Percentiles rank a stretch among this genome's conserved stretches.
Evolutionary conservation across 2,329 filamentous ascomycete genomes (phyloP).

Genomic region (Colletotrichum chlorophyti): DNA sequence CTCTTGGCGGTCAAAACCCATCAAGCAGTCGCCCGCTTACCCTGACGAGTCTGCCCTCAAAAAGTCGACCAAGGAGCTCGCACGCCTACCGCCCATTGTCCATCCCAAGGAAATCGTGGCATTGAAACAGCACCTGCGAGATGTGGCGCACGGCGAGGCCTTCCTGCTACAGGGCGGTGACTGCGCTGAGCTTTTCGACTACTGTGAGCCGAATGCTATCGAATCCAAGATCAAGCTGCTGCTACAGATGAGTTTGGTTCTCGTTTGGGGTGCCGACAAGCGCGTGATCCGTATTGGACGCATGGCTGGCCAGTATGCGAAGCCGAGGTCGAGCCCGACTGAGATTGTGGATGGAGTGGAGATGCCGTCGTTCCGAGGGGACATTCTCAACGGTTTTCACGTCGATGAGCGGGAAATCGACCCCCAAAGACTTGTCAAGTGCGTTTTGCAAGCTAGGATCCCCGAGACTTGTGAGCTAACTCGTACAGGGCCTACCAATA

Average conservation of each 20-base stretch:
- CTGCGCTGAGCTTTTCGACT: conserved; percentile 96
- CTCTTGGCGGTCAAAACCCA: conserved; percentile 80
- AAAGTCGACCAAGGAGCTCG: conserved; percentile 68
- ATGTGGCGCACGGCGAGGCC: conserved; percentile 88
- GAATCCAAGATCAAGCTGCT: conserved; percentile 97
- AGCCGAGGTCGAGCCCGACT: conserved; percentile 87
- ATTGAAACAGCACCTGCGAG: conserved; percentile 78
- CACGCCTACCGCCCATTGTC: conserved; percentile 77
- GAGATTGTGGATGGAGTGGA: conserved; percentile 82
- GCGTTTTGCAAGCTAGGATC: conserved; percentile 31
- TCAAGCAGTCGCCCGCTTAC: conserved; percentile 79
- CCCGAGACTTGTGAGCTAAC: background rate
- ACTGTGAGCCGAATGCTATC: conserved; percentile 88
- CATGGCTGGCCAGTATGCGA: conserved; percentile 98
- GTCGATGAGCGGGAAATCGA: conserved; percentile 80
- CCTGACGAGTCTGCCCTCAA: conserved; percentile 65
- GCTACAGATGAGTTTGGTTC: conserved; percentile 93
- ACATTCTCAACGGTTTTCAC: conserved; percentile 91
- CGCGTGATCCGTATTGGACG: conserved; percentile 92
- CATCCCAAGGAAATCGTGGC: conserved; percentile 81
- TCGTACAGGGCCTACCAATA: conserved; percentile 83
- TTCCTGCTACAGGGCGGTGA: conserved; percentile 97
- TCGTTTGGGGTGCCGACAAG: conserved; percentile 85
- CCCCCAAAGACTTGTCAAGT: conserved; percentile 80
- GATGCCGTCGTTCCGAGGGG: conserved; percentile 90